These are phyloP conservation scores for Avena atlantica DNA, from an alignment of 176 grass and related monocot species.

Conservation along the genomic window DNA sequence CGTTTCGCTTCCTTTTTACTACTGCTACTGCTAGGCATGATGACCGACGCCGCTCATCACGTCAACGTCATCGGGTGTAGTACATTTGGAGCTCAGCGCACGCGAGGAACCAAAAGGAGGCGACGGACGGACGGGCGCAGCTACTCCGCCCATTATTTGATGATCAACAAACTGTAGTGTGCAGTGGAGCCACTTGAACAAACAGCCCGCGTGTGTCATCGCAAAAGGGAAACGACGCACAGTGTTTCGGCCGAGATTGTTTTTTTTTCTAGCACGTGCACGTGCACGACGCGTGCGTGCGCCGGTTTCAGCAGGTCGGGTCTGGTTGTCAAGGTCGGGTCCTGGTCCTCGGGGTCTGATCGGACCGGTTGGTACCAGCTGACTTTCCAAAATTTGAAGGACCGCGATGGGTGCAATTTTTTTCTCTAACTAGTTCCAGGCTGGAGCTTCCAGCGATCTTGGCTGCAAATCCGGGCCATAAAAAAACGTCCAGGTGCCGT, in stretches of 20 bases:
- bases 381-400: neutral
- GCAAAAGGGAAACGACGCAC: no score
- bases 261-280: no score
- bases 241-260: no score
- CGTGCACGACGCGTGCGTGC: neutral
- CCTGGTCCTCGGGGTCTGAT: neutral
- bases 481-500: neutral
- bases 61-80: neutral
- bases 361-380: neutral
- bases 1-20: no score
- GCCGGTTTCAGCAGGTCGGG: neutral
- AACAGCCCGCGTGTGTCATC: no score
- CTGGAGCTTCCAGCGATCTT: neutral
- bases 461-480: neutral
- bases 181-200: neutral
- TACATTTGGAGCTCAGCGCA: neutral
- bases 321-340: constrained; percentile 9
- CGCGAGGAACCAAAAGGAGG: no score
- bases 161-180: neutral
- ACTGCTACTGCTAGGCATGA: no score
- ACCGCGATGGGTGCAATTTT: neutral
- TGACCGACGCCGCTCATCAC: neutral
- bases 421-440: no score
- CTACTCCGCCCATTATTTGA: no score
- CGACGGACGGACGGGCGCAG: no score